phyloP scores from a whole-genome alignment of 192 early-diverging fungal species.

The Funneliformis geosporum region DNA sequence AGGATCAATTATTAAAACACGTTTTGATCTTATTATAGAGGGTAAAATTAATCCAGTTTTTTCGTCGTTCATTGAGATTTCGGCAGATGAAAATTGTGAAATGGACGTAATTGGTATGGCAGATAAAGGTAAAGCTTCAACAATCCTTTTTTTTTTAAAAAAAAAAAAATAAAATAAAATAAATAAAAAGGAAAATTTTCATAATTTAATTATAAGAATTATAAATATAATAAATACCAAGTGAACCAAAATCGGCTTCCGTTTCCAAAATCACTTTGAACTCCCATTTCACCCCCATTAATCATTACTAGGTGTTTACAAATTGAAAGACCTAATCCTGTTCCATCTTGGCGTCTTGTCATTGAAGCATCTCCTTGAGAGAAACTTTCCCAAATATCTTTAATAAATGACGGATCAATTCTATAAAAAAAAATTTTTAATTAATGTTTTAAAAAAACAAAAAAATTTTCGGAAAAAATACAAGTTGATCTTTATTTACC shows the following conservation, averaged over 20 bases:
- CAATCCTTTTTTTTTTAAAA: background rate
- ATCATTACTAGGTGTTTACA: conserved; percentile 70
- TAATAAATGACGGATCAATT: conserved; percentile 63
- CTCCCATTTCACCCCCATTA: conserved; percentile 67
- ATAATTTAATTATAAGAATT: conserved; percentile 12
- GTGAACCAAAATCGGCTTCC: conserved; percentile 75
- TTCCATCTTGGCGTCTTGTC: conserved; percentile 73
- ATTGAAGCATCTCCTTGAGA: conserved; percentile 69
- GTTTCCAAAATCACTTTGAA: conserved; percentile 60
- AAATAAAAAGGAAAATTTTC: background rate
- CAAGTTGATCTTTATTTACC: conserved; percentile 19
- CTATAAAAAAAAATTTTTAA: conserved; percentile 34
- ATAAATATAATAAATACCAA: conserved; percentile 34
- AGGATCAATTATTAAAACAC: conserved; percentile 31
- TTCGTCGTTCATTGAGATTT: conserved; percentile 15
- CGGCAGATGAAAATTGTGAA: conserved; percentile 36
- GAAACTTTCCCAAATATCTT: conserved; percentile 72
- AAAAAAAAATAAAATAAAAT: background rate
- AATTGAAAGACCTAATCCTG: conserved; percentile 78
- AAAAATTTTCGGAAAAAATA: background rate
- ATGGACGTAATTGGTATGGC: conserved; percentile 28
- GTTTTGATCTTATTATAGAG: conserved; percentile 25
- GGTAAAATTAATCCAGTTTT: conserved; percentile 22
- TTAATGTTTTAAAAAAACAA: background rate
- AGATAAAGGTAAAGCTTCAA: conserved; percentile 5